A percentile compares a stretch with the other conserved stretches of the same genome.
These are phyloP conservation scores for Phytophthora tentaculata DNA, from an alignment of 352 stramenopile species.

Conservation along the genomic window DNA sequence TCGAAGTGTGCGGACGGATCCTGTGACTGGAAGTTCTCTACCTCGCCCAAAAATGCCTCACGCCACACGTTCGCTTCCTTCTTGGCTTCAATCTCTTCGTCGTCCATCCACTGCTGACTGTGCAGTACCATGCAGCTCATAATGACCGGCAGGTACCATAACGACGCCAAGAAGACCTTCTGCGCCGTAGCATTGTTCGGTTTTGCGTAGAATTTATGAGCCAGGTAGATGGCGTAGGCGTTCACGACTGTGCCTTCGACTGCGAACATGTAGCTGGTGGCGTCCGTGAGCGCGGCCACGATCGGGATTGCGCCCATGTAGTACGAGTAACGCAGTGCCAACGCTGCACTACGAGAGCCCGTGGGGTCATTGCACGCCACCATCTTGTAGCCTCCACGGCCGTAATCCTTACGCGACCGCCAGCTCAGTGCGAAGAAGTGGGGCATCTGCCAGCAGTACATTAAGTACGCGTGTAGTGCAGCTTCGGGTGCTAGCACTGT, in stretches of 20 bases:
- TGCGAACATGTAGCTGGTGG: constrained; percentile 99
- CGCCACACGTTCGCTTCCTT: constrained; percentile 64
- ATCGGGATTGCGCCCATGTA: constrained; percentile 96
- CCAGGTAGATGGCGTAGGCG: constrained; percentile 94
- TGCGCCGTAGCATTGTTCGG: constrained; percentile 95
- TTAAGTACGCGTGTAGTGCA: constrained; percentile 78
- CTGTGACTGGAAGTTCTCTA: constrained; percentile 66
- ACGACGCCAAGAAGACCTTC: constrained; percentile 96
- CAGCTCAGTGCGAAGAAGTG: constrained; percentile 99
- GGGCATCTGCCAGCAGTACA: constrained; percentile 99
- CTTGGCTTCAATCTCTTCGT: constrained; percentile 71
- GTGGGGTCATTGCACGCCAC: constrained; percentile 93
- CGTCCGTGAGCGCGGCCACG: constrained; percentile 87
- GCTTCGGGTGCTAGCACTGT: constrained; percentile 73
- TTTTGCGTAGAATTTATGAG: constrained; percentile 95
- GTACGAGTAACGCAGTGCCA: constrained; percentile 95
- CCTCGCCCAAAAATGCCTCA: constrained; percentile 75
- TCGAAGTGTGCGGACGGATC: constrained; percentile 44
- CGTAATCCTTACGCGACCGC: constrained; percentile 94
- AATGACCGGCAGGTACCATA: constrained; percentile 98
- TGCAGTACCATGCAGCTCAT: constrained; percentile 98
- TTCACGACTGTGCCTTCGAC: constrained; percentile 97
- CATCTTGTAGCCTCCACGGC: constrained; percentile 95
- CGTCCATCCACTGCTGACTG: constrained; percentile 90
- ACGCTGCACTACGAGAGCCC: constrained; percentile 89